Evolutionary conservation across 2,329 filamentous ascomycete species (phyloP), one percentile per base, ranked within the genome.

Genomic region (Colletotrichum cuscutae): DNA sequence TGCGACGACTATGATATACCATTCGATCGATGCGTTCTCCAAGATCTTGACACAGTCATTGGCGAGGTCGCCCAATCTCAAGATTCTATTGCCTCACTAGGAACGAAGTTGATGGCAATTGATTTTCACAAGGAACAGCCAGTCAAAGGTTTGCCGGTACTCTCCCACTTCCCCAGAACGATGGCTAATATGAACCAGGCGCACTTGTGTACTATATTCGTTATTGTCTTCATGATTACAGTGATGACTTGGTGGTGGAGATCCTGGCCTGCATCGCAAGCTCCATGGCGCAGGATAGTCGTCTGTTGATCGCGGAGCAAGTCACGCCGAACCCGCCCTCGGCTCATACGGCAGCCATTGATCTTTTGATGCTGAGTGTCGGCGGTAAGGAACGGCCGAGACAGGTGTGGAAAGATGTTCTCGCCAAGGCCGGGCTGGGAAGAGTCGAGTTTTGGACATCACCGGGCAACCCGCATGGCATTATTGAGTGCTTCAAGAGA

Each of bases 181-280:
- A 9, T 53, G 22, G 8, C 57, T 71, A 15, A 64, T 26, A 52
- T 13, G 22, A 5, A 57, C 2, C n/a, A 82, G 81, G 79, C 1
- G 82, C 82, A 4, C 68, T 80, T 11, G 73, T 81, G 9, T 84
- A 84, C 75, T 81, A 78, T 75, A 80, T 81, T 66, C 78, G 77
- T 62, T 79, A 80, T 9, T 80, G 80, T 56, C 78, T 84, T 4
- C 82, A 84, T 67, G 79, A 84, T 68, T 84, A 82, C 74, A 72
- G 78, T 26, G 81, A 83, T 59, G 76, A 78, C 2, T 77, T 77
- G 8, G 78, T 76, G 24, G 76, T 79, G 0, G 60, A 75, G 24
- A 82, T 83, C 2, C 76, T 84, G 26, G 12, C 5, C 8, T 13
- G 12, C 2, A 54, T 54, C 22, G 52, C 52, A 15, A n/a, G 11